Evolutionary conservation across 306 rosid genomes (phyloP).

Genomic region (Lupinus albus): DNA sequence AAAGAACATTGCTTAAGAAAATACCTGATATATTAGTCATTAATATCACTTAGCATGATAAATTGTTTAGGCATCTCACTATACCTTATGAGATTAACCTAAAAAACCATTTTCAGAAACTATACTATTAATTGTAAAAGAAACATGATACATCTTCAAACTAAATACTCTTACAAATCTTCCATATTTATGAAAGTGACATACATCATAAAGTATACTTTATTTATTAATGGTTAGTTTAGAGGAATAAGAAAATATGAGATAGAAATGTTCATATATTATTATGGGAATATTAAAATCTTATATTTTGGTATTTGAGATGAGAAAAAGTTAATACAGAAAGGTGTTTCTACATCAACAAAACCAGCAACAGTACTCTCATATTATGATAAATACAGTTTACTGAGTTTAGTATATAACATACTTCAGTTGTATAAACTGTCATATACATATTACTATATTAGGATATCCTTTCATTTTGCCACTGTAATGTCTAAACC

Average conservation of each 20-base stretch:
- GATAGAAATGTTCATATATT: too few species aligned
- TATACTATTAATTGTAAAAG: too few species aligned
- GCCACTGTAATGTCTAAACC: conserved; percentile 64
- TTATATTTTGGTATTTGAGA: background rate
- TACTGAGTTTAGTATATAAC: background rate
- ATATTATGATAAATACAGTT: conserved; percentile 6
- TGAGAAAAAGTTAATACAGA: conserved; percentile 41
- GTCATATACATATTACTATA: conserved; percentile 14
- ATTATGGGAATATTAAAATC: too few species aligned
- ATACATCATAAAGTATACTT: too few species aligned
- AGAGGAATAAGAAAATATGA: too few species aligned
- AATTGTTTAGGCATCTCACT: too few species aligned
- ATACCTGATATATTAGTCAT: background rate
- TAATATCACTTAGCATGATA: background rate
- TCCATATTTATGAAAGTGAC: too few species aligned
- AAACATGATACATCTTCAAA: too few species aligned
- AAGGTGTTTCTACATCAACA: conserved; percentile 54
- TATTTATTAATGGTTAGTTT: too few species aligned
- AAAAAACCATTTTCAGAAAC: too few species aligned
- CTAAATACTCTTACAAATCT: too few species aligned
- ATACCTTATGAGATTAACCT: too few species aligned
- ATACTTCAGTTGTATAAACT: conserved; percentile 2
- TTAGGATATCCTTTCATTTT: conserved; percentile 3
- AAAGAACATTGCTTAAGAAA: background rate
- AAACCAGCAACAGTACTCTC: conserved; percentile 43